Percentiles rank a stretch among this genome's conserved stretches.
Evolutionary conservation across 768 basidiomycete species (phyloP).

Genomic region (Saitozyma sp.): DNA sequence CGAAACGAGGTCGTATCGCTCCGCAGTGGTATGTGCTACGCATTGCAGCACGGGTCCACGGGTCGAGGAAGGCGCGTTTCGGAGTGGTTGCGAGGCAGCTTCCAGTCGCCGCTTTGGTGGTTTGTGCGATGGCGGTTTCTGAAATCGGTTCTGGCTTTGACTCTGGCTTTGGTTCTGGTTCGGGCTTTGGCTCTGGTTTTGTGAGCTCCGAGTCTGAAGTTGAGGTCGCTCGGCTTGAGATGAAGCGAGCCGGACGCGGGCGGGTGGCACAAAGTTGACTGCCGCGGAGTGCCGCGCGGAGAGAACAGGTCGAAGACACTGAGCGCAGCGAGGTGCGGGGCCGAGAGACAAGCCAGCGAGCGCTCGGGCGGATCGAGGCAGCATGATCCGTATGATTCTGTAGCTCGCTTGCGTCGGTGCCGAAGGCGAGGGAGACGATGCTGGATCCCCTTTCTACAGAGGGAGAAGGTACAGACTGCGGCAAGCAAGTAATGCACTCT

Average conservation of each 20-base stretch:
- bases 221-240: conserved; percentile 1
- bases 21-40: conserved; percentile 81
- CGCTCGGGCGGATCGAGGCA: no score
- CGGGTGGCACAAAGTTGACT: not conserved
- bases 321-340: not conserved
- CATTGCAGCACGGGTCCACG: conserved; percentile 75
- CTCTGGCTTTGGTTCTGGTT: not conserved
- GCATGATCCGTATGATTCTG: no score
- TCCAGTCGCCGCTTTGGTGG: conserved; percentile 67
- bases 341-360: no score
- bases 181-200: not conserved
- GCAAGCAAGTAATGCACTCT: no score
- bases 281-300: not conserved
- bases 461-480: no score
- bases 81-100: conserved; percentile 79
- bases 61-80: conserved; percentile 81
- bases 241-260: not conserved
- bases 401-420: no score
- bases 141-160: not conserved
- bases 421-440: no score
- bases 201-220: not conserved
- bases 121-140: conserved; percentile 42
- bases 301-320: conserved; percentile 9
- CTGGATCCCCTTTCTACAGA: no score
- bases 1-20: conserved; percentile 71